Conservation (phyloP, 73 alveolate genomes). For the Tetrahymena thermophila region DNA sequence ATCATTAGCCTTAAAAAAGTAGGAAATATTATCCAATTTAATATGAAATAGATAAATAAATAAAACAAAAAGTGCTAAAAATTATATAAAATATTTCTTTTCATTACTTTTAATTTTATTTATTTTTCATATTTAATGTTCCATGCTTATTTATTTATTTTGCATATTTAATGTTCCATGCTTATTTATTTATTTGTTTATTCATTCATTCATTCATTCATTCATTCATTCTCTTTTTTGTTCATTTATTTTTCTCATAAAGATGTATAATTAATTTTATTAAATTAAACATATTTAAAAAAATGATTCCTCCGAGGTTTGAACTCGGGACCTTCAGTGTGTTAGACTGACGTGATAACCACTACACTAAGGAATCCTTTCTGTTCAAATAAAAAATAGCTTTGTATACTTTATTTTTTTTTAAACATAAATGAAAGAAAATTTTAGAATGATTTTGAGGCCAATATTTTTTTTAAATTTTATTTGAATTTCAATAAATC, state of each 20-base stretch:
- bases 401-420: too few relatives aligned
- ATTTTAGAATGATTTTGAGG: too few relatives aligned
- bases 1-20: neutral
- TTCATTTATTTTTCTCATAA: too few relatives aligned
- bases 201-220: neutral
- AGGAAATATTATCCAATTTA: neutral
- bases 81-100: neutral
- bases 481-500: too few relatives aligned
- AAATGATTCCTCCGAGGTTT: conserved; percentile 3
- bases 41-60: too few relatives aligned
- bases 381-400: neutral
- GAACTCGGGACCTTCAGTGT: conserved; percentile 6
- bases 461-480: too few relatives aligned
- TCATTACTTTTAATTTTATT: neutral
- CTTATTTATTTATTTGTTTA: neutral
- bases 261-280: too few relatives aligned
- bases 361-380: neutral
- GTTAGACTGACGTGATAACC: conserved; percentile 4
- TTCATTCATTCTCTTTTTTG: too few relatives aligned
- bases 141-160: neutral
- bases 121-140: neutral
- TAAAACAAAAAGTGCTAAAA: too few relatives aligned
- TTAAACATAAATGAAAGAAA: neutral
- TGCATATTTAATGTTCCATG: neutral
- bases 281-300: neutral